phyloP scores from a whole-genome alignment of 1,284 basidiomycete genomes.

The Leccinum subrobustum region DNA sequence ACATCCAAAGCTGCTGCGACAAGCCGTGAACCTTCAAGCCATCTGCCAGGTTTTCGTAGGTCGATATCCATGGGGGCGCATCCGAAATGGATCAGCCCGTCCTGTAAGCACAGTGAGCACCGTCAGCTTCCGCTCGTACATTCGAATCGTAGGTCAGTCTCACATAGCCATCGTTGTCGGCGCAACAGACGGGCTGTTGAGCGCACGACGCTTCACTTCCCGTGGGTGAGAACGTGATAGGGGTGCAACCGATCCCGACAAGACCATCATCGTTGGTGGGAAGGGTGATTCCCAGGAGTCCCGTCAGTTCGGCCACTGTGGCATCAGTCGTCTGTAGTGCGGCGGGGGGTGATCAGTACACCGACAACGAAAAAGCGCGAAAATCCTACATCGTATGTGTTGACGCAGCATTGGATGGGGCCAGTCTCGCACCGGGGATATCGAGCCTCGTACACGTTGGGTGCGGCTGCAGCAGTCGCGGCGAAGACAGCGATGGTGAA shows the following conservation, averaged over 20 bases:
- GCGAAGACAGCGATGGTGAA: slow-evolving; percentile 5
- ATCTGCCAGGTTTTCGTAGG: neutral
- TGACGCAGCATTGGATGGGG: slow-evolving; percentile 7
- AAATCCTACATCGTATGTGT: slow-evolving; percentile 1
- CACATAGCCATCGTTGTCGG: neutral
- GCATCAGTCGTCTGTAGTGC: neutral
- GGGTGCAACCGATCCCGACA: slow-evolving; percentile 8
- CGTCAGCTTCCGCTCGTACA: neutral
- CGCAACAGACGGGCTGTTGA: slow-evolving; percentile 18
- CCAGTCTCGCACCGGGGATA: slow-evolving; percentile 9
- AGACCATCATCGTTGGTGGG: neutral
- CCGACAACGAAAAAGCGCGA: accelerated
- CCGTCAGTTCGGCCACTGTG: neutral
- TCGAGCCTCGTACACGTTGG: neutral
- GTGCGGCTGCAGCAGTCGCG: slow-evolving; percentile 5
- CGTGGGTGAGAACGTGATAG: neutral
- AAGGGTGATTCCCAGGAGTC: neutral
- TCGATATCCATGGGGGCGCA: neutral
- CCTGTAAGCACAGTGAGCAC: neutral
- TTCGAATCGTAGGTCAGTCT: neutral
- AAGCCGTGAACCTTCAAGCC: neutral
- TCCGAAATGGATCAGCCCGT: neutral
- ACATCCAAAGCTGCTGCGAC: neutral
- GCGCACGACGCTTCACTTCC: slow-evolving; percentile 1
- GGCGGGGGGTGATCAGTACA: neutral